phyloP scores from a whole-genome alignment of 2,329 filamentous ascomycete species.

The Lecanoromycetidae sp. region DNA sequence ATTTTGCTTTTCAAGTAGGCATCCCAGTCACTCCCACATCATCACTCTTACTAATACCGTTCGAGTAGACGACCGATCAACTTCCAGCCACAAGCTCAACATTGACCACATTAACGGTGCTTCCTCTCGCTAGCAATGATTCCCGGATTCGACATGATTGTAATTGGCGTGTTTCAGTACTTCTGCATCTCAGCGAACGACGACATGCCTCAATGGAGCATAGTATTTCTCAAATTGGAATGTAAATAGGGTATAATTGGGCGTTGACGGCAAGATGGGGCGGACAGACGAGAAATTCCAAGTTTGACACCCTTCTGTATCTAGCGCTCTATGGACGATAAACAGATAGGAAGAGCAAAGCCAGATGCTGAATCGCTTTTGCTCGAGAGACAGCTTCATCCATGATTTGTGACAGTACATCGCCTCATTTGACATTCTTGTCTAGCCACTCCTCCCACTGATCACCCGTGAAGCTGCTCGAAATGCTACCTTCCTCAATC shows the following conservation, averaged over 20 bases:
- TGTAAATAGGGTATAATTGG: conserved; percentile 1
- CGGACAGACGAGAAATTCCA: neutral
- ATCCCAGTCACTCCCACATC: neutral
- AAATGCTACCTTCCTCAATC: conserved; percentile 65
- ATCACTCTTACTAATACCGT: conserved; percentile 19
- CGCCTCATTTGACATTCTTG: conserved; percentile 49
- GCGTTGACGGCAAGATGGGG: conserved; percentile 1
- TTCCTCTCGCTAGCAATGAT: too few species aligned
- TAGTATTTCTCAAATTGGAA: neutral
- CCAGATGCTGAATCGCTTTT: neutral
- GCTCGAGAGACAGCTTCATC: too few species aligned
- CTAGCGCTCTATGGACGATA: neutral
- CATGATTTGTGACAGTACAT: too few species aligned
- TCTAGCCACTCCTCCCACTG: conserved; percentile 80
- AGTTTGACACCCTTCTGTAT: conserved; percentile 10
- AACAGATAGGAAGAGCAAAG: conserved; percentile 6
- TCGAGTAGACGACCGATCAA: conserved; percentile 62
- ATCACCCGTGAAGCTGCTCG: conserved; percentile 62
- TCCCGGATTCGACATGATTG: neutral
- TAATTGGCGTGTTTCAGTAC: conserved; percentile 1
- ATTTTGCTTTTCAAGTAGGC: conserved; percentile 96
- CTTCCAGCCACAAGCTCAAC: conserved; percentile 54
- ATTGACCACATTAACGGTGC: conserved; percentile 3
- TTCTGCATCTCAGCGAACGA: conserved; percentile 5
- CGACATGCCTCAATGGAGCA: conserved; percentile 6